These are phyloP conservation scores for Nemania sp. DNA, from an alignment of 2,329 filamentous ascomycete genomes.

Conservation along the genomic window DNA sequence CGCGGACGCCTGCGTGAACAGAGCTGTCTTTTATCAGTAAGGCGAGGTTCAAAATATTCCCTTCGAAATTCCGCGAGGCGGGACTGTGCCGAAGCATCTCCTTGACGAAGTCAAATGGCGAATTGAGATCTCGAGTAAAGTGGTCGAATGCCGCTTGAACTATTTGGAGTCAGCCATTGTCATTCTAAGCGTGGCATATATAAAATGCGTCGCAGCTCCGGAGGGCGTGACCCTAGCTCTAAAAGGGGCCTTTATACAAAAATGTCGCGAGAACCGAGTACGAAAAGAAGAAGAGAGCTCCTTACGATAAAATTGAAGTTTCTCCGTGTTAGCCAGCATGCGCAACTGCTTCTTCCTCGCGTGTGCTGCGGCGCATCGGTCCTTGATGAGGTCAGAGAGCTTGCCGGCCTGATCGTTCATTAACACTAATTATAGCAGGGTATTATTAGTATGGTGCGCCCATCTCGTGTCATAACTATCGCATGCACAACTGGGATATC, in stretches of 20 bases:
- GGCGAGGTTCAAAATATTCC: conserved; percentile 40
- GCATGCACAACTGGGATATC: neutral
- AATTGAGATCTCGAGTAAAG: conserved; percentile 39
- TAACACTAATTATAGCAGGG: conserved; percentile 45
- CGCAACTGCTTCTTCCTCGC: conserved; percentile 49
- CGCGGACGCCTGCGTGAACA: conserved; percentile 21
- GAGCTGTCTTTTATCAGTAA: conserved; percentile 37
- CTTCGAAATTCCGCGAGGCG: conserved; percentile 40
- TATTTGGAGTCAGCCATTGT: conserved; percentile 37
- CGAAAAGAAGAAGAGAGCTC: neutral
- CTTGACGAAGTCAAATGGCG: conserved; percentile 43
- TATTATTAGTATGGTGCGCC: neutral
- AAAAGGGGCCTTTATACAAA: too few relatives aligned
- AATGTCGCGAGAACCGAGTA: neutral
- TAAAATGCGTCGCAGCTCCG: too few relatives aligned
- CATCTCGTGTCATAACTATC: neutral
- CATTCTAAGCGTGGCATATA: neutral
- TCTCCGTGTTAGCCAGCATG: conserved; percentile 38
- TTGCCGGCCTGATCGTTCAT: conserved; percentile 54
- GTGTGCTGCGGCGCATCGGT: conserved; percentile 47
- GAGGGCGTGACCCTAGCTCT: too few relatives aligned
- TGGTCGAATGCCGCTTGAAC: conserved; percentile 42
- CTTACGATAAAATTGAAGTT: conserved; percentile 24
- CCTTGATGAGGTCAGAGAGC: conserved; percentile 49
- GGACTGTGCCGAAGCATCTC: conserved; percentile 42